Percentiles rank a stretch among this genome's conserved stretches.
These are phyloP conservation scores for Cordyceps pruinosa DNA, from an alignment of 2,329 filamentous ascomycete genomes.

Conservation along the genomic window DNA sequence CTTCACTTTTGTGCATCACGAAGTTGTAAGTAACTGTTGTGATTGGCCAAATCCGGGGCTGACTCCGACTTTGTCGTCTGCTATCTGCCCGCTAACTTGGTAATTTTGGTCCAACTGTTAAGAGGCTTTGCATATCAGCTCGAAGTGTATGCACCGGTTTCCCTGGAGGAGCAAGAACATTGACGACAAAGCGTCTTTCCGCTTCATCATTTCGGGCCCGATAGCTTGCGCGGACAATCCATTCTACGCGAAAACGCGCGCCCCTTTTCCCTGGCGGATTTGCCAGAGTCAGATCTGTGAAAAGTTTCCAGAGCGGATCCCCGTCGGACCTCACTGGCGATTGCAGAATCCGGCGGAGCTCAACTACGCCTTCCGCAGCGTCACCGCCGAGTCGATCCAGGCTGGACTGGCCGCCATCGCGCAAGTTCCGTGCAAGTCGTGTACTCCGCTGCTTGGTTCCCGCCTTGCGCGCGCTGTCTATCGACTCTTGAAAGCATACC, in stretches of 20 bases:
- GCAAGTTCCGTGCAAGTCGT: not conserved
- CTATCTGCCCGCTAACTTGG: not conserved
- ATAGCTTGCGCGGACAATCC: too few species aligned
- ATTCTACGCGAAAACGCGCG: not conserved
- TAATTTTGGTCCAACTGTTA: constrained; percentile 5
- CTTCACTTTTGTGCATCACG: constrained; percentile 5
- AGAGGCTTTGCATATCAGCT: constrained; percentile 1
- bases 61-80: not conserved
- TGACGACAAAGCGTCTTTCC: not conserved
- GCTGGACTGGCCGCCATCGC: not conserved
- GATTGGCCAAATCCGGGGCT: constrained; percentile 1
- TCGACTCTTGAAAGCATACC: not conserved
- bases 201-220: too few species aligned
- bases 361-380: not conserved
- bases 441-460: not conserved
- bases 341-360: not conserved
- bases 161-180: not conserved
- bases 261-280: not conserved
- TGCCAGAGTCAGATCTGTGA: not conserved
- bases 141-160: not conserved
- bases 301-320: constrained; percentile 4
- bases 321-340: not conserved
- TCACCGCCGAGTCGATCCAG: not conserved
- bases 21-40: not conserved
- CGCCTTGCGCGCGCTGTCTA: not conserved